Percentiles rank a stretch among this genome's conserved stretches.
Evolutionary conservation across 805 yeast species (phyloP).

Genomic region (Vanderwaltozyma yarrowii): DNA sequence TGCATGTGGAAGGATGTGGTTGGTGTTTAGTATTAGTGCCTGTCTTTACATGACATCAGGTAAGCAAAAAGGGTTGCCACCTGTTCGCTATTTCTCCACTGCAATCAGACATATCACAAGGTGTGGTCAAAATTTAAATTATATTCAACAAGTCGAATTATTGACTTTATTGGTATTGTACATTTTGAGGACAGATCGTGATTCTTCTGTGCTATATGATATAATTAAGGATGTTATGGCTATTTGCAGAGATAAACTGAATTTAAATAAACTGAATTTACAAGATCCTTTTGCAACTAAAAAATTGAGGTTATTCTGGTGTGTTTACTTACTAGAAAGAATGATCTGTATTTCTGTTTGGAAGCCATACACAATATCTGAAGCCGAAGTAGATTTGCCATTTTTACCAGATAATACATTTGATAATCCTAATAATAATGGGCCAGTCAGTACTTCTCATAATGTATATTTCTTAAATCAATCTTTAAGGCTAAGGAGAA

Average conservation of each 20-base stretch:
- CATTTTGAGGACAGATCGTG: slow-evolving; percentile 50
- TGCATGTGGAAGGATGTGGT: slow-evolving; percentile 45
- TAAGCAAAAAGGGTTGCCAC: slow-evolving; percentile 42
- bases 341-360: slow-evolving; percentile 56
- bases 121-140: slow-evolving; percentile 32
- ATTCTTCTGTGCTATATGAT: slow-evolving; percentile 43
- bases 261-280: slow-evolving; percentile 20
- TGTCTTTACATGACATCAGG: slow-evolving; percentile 46
- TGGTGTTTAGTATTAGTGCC: slow-evolving; percentile 43
- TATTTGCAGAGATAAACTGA: slow-evolving; percentile 28
- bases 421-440: background rate
- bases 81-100: slow-evolving; percentile 46
- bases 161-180: slow-evolving; percentile 43
- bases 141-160: slow-evolving; percentile 42
- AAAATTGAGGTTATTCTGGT: slow-evolving; percentile 52
- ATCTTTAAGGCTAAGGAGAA: slow-evolving; percentile 44
- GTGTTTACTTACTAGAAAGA: slow-evolving; percentile 48
- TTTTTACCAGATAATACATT: slow-evolving; percentile 17
- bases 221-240: slow-evolving; percentile 44
- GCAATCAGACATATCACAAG: slow-evolving; percentile 48
- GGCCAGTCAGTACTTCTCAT: slow-evolving; percentile 5
- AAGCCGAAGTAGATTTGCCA: slow-evolving; percentile 41
- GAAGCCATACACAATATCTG: slow-evolving; percentile 43
- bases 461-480: slow-evolving; percentile 43
- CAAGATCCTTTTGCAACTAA: slow-evolving; percentile 25